Percentiles rank a stretch among this genome's conserved stretches.
These are phyloP conservation scores for Kurtzmaniella quercitrusa DNA, from an alignment of 1,139 yeast genomes.

Conservation along the genomic window DNA sequence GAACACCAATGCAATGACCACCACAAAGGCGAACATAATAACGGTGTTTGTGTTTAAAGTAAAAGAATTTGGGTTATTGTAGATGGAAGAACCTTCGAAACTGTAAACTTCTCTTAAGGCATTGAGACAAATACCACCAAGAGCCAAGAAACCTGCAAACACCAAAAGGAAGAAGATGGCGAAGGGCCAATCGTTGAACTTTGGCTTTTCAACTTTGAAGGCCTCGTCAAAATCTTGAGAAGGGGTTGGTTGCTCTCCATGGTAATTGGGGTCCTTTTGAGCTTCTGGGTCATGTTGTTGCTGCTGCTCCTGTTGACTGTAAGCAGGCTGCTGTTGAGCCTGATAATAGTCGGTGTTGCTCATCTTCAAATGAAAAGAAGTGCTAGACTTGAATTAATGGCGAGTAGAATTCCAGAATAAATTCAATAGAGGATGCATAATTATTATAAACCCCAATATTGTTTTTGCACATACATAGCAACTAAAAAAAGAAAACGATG, in stretches of 20 bases:
- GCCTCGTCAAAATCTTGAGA: conserved; percentile 54
- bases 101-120: conserved; percentile 56
- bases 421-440: not conserved
- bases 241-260: conserved; percentile 29
- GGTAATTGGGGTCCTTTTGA: conserved; percentile 18
- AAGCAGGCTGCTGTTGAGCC: conserved; percentile 1
- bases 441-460: not conserved
- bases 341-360: conserved; percentile 5
- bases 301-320: conserved; percentile 1
- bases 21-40: conserved; percentile 63
- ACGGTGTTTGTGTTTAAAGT: conserved; percentile 72
- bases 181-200: conserved; percentile 71
- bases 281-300: conserved; percentile 17
- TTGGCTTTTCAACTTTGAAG: conserved; percentile 63
- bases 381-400: no score
- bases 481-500: not conserved
- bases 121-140: conserved; percentile 65
- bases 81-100: conserved; percentile 64
- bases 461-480: not conserved
- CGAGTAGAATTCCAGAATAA: not conserved
- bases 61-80: conserved; percentile 49
- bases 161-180: conserved; percentile 59
- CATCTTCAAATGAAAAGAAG: conserved; percentile 1
- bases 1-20: conserved; percentile 57
- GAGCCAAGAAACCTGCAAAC: conserved; percentile 64